Evolutionary conservation across 129 eudicot genomes (phyloP), one percentile per base, ranked within the genome.

Genomic region (Lactuca sativa): DNA sequence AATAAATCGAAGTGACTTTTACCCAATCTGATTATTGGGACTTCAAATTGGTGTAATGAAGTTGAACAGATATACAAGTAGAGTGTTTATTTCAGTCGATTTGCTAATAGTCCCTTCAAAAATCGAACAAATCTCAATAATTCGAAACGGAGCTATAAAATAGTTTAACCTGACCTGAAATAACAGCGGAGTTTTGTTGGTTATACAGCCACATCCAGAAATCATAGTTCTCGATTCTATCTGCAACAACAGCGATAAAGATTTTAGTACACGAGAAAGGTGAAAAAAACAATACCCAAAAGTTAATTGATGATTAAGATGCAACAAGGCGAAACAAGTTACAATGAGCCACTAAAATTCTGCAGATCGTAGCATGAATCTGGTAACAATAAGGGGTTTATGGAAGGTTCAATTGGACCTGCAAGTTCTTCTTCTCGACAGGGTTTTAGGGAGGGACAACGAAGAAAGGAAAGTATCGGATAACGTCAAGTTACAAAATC

Each of bases 361-460:
- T 16, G 59, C 56, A 74, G 63, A 52, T 18, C 21, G 10, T 51
- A 31, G 62, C 44, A 49, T 21, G 62, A 62, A 73, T 54, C 56
- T 54, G 48, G 57, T 64, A 25, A 40, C 57, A 64, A 64, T 6
- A 14, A 5, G 31, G 34, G 75, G 11, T 15, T 31, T 44, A 33
- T 4, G 34, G 59, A 38, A 59, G 75, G 73, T 54, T 55, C 9
- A 17, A 55, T 55, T 68, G 21, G 73, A 69, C 33, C 65, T 70
- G 65, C 31, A 13, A 57, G 17, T 2, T 48, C 15, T 34, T 72
- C 67, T n/a, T 71, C 66, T 9, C 58, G 10, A 38, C 52, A 65
- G 72, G 72, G 72, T 74, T 74, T 74, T 55, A 74, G 78, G 52
- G 72, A 65, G 72, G 72, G 48, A 74, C 59, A 64, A 64, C 74